Percentiles rank a stretch among this genome's conserved stretches.
These are phyloP conservation scores for Paradendryphiella salina DNA, from an alignment of 2,329 filamentous ascomycete species.

Conservation along the genomic window DNA sequence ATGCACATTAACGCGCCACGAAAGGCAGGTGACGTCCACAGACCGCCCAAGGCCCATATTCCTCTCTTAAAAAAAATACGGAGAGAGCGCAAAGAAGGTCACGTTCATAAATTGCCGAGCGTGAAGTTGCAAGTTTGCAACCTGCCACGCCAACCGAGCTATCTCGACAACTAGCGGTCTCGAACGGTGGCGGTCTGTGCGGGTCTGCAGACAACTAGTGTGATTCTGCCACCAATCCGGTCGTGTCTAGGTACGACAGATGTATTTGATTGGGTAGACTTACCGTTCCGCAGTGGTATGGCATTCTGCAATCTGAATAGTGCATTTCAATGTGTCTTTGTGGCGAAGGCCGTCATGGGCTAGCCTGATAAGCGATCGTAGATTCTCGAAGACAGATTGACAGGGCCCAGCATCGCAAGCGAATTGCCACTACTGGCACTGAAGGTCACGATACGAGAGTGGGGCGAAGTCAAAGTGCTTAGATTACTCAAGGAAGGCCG, in stretches of 20 bases:
- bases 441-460: too few relatives aligned
- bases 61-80: neutral
- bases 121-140: constrained; percentile 12
- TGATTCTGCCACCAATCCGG: neutral
- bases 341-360: neutral
- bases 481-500: neutral
- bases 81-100: neutral
- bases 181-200: neutral
- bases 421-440: too few relatives aligned
- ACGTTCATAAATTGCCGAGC: neutral
- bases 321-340: neutral
- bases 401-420: too few relatives aligned
- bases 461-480: too few relatives aligned
- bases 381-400: neutral
- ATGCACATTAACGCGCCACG: neutral
- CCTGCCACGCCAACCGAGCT: constrained; percentile 8
- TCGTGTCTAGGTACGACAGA: neutral
- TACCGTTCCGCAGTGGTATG: neutral
- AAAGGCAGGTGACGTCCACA: neutral
- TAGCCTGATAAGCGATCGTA: neutral
- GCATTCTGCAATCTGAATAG: neutral
- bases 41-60: neutral
- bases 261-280: neutral
- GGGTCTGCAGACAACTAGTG: constrained; percentile 4
- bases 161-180: constrained; percentile 4